Evolutionary conservation across 2,329 filamentous ascomycete species (phyloP).

Genomic region (Colletotrichum euphorbiae): DNA sequence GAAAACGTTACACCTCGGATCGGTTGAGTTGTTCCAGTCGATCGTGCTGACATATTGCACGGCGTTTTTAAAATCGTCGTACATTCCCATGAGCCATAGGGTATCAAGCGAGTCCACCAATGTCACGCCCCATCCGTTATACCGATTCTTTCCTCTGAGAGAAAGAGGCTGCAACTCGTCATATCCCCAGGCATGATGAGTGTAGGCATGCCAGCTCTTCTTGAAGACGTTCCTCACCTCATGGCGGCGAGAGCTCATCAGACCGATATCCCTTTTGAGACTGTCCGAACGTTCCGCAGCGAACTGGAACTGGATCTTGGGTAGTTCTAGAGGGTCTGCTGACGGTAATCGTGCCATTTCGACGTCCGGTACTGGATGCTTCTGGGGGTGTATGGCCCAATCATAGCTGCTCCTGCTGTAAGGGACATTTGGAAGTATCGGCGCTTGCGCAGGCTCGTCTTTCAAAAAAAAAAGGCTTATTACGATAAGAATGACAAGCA

Average conservation of each 20-base stretch:
- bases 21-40: slow-evolving; percentile 62
- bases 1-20: slow-evolving; percentile 69
- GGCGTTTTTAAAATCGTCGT: slow-evolving; percentile 61
- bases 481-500: slow-evolving; percentile 31
- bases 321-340: slow-evolving; percentile 23
- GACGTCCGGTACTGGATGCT: slow-evolving; percentile 36
- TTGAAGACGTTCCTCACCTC: slow-evolving; percentile 50
- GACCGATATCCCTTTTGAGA: slow-evolving; percentile 45
- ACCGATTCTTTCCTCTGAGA: slow-evolving; percentile 53
- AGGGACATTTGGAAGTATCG: neutral
- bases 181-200: slow-evolving; percentile 56
- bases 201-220: slow-evolving; percentile 57
- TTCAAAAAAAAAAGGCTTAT: slow-evolving; percentile 21
- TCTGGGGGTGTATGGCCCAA: slow-evolving; percentile 41
- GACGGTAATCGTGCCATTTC: slow-evolving; percentile 40
- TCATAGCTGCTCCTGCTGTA: slow-evolving; percentile 41
- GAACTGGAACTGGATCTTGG: slow-evolving; percentile 37
- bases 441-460: slow-evolving; percentile 10
- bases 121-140: slow-evolving; percentile 61
- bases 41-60: slow-evolving; percentile 58
- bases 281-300: slow-evolving; percentile 24
- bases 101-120: slow-evolving; percentile 61
- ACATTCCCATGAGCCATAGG: slow-evolving; percentile 66
- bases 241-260: slow-evolving; percentile 52
- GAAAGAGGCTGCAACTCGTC: slow-evolving; percentile 59